phyloP scores from a whole-genome alignment of 2,329 filamentous ascomycete genomes.

The Paraconiothyrium brasiliense region DNA sequence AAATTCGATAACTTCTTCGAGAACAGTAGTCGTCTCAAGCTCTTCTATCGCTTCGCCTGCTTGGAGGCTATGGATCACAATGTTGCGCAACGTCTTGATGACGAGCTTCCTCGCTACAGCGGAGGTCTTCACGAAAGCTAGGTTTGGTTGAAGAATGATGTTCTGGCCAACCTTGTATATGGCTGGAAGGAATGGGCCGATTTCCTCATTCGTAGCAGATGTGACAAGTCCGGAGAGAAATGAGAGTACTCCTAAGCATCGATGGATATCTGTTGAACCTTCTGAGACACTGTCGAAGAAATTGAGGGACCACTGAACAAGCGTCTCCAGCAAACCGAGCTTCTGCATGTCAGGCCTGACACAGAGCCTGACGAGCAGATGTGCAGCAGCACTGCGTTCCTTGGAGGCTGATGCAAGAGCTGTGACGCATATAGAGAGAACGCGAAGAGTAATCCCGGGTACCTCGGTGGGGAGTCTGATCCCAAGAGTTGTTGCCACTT shows the following conservation, averaged over 20 bases:
- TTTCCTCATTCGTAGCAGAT: conserved; percentile 77
- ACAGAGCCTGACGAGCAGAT: conserved; percentile 81
- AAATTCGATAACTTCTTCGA: conserved; percentile 85
- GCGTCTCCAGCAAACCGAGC: conserved; percentile 71
- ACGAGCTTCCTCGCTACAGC: conserved; percentile 82
- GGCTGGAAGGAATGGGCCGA: conserved; percentile 70
- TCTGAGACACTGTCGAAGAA: conserved; percentile 62
- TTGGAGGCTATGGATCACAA: conserved; percentile 72
- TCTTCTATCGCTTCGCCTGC: conserved; percentile 38
- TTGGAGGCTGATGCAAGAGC: conserved; percentile 82
- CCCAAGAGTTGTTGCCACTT: conserved; percentile 46
- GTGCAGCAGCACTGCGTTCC: conserved; percentile 87
- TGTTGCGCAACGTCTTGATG: conserved; percentile 84
- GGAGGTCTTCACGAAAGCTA: conserved; percentile 71
- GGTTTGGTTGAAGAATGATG: conserved; percentile 63
- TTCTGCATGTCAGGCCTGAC: conserved; percentile 88
- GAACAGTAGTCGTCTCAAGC: conserved; percentile 49
- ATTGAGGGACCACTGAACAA: conserved; percentile 76
- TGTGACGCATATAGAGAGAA: conserved; percentile 75
- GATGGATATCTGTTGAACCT: conserved; percentile 68
- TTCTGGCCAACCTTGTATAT: conserved; percentile 73
- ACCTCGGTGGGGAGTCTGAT: conserved; percentile 68
- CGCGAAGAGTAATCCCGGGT: conserved; percentile 74
- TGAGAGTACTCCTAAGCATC: conserved; percentile 79
- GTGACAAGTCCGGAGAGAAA: conserved; percentile 79